Percentiles rank a stretch among this genome's conserved stretches.
Conservation (phyloP, 1,284 basidiomycete genomes). For the Ganoderma resinaceum region DNA sequence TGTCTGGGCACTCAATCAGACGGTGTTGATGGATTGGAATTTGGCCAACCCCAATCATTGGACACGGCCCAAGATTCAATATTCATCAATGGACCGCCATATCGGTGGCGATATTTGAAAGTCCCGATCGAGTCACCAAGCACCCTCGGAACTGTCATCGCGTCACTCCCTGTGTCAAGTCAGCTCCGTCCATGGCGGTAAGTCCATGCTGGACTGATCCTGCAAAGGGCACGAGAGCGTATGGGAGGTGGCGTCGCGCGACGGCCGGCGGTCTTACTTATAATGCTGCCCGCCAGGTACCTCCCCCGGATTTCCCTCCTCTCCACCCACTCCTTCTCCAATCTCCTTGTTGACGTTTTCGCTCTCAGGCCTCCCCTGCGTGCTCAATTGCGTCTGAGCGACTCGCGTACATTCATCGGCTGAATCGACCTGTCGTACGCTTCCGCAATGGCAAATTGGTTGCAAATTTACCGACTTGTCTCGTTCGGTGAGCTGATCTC, state of each 20-base stretch:
- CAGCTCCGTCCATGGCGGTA: slow-evolving; percentile 4
- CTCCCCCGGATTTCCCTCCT: background rate
- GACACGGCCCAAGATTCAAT: background rate
- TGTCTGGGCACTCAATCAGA: background rate
- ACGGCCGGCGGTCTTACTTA: background rate
- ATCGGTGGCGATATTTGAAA: slow-evolving; percentile 10
- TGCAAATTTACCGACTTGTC: slow-evolving; percentile 22
- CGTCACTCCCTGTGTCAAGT: slow-evolving; percentile 10
- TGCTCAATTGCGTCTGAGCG: background rate
- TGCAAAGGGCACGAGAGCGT: background rate
- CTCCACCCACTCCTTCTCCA: background rate
- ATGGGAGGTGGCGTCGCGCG: background rate
- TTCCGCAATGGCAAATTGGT: slow-evolving; percentile 18
- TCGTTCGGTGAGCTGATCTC: slow-evolving; percentile 16
- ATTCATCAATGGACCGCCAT: background rate
- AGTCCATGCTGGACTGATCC: background rate
- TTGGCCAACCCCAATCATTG: background rate
- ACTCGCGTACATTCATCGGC: background rate
- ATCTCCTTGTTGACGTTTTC: background rate
- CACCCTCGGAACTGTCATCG: slow-evolving; percentile 6
- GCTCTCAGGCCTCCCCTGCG: background rate
- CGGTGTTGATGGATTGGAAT: background rate
- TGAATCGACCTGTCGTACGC: background rate
- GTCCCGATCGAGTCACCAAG: slow-evolving; percentile 8
- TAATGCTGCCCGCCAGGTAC: slow-evolving; percentile 2